Conservation (phyloP, 2,329 filamentous ascomycete genomes). For the Dactylonectria estremocensis region DNA sequence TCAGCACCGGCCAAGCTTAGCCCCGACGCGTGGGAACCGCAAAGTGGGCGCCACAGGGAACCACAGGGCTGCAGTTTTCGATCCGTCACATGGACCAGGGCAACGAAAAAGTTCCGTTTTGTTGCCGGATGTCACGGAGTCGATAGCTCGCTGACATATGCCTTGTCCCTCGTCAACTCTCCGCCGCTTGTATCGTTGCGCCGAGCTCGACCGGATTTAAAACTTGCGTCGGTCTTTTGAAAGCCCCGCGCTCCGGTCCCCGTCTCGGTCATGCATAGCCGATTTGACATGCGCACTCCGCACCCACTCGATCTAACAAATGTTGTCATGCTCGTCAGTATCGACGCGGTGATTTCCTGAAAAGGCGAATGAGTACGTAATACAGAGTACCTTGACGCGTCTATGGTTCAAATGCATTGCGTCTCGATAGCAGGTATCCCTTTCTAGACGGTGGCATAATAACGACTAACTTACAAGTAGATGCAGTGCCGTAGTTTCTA, state of each 20-base stretch:
- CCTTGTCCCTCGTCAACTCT: constrained; percentile 33
- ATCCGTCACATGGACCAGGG: constrained; percentile 44
- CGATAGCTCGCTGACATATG: constrained; percentile 43
- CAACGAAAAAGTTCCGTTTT: constrained; percentile 50
- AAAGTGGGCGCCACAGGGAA: constrained; percentile 27
- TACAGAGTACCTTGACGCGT: background rate
- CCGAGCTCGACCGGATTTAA: constrained; percentile 46
- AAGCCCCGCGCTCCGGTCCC: constrained; percentile 35
- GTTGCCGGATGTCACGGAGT: constrained; percentile 47
- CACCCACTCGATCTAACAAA: constrained; percentile 11
- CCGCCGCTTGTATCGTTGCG: constrained; percentile 26
- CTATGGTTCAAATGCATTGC: constrained; percentile 9
- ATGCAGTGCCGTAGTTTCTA: background rate
- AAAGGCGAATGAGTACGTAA: constrained; percentile 4
- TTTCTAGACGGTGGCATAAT: background rate
- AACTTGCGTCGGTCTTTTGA: constrained; percentile 40
- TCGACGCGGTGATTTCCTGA: constrained; percentile 31
- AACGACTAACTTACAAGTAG: too few species aligned
- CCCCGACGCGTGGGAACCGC: constrained; percentile 24
- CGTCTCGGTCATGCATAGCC: constrained; percentile 20
- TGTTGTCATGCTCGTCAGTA: constrained; percentile 11
- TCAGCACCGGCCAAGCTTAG: constrained; percentile 30
- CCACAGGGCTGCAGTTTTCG: constrained; percentile 47
- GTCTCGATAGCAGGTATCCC: constrained; percentile 2
- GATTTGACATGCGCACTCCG: constrained; percentile 22